Evolutionary conservation across 1,284 basidiomycete species (phyloP), one percentile per base, ranked within the genome.

Genomic region (Dichomitus squalens): DNA sequence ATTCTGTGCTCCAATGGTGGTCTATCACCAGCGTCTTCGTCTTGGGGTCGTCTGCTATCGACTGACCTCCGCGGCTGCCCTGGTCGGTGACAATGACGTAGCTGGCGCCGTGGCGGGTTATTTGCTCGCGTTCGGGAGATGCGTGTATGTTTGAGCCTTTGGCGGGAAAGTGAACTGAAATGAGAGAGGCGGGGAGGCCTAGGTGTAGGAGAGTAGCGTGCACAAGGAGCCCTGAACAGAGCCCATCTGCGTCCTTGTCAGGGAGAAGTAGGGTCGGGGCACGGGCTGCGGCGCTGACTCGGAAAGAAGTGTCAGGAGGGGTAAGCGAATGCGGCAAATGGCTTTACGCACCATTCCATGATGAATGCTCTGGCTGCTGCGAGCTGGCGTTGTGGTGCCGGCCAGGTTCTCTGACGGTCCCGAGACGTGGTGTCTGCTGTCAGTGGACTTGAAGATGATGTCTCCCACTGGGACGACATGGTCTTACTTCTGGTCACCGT

Each of bases 201-300:
- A 73, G 66, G 16, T 64, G 54, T 21, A 62, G 21, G 38, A 73
- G 69, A 6, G 70, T 72, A 48, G 61, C 57, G 50, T 68, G 61
- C 47, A 72, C 63, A 47, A 73, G 70, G 53, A 69, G 62, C n/a
- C 66, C 64, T 49, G 64, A 67, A 52, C 65, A 69, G 16, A 73
- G 68, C 4, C 71, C 70, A 58, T 72, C 72, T 25, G 72, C 70
- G 54, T 73, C 71, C 50, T 73, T 72, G 68, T 72, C 72, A 5
- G 71, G 71, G 21, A 72, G 64, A 33, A 72, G 55, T 40, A 72
- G 67, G 4, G 70, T 71, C 7, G 34, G 54, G 4, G 35, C 38
- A 23, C 48, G 41, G 7, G 61, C 46, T 1, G 20, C 3, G 3
- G 61, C 65, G 55, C 65, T 66, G 57, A 1, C 36, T 27, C 7